These are phyloP conservation scores for Hypomyces rosellus DNA, from an alignment of 2,329 filamentous ascomycete species.

Conservation along the genomic window DNA sequence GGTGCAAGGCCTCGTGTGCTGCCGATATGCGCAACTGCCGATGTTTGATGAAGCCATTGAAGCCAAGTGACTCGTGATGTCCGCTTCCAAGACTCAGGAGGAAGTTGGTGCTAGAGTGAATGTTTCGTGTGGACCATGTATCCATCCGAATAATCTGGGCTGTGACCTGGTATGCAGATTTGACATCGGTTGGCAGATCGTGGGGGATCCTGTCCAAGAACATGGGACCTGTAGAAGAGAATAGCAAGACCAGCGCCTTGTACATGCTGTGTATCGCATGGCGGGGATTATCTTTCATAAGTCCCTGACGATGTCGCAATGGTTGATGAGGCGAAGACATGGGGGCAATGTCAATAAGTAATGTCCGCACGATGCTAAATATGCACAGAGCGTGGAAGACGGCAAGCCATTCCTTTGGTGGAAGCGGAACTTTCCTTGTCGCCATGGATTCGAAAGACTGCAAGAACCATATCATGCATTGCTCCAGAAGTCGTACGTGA, in stretches of 20 bases:
- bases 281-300: slow-evolving; percentile 13
- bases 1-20: neutral
- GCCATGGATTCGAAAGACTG: slow-evolving; percentile 45
- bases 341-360: slow-evolving; percentile 39
- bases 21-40: neutral
- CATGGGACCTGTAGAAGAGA: slow-evolving; percentile 37
- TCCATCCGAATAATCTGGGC: slow-evolving; percentile 41
- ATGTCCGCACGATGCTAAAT: slow-evolving; percentile 49
- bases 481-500: slow-evolving; percentile 42
- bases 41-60: slow-evolving; percentile 28
- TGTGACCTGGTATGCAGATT: slow-evolving; percentile 33
- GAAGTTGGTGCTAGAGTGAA: slow-evolving; percentile 44
- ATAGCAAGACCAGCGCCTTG: slow-evolving; percentile 44
- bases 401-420: slow-evolving; percentile 43
- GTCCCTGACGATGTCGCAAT: slow-evolving; percentile 9
- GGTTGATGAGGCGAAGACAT: slow-evolving; percentile 11
- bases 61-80: slow-evolving; percentile 29
- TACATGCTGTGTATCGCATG: slow-evolving; percentile 42
- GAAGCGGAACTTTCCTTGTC: slow-evolving; percentile 31
- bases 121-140: slow-evolving; percentile 40
- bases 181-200: slow-evolving; percentile 40
- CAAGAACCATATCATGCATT: slow-evolving; percentile 46
- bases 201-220: slow-evolving; percentile 37
- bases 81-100: slow-evolving; percentile 42
- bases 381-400: slow-evolving; percentile 51